These are phyloP conservation scores for Talaromyces sp. DNA, from an alignment of 2,329 filamentous ascomycete species.

Conservation along the genomic window DNA sequence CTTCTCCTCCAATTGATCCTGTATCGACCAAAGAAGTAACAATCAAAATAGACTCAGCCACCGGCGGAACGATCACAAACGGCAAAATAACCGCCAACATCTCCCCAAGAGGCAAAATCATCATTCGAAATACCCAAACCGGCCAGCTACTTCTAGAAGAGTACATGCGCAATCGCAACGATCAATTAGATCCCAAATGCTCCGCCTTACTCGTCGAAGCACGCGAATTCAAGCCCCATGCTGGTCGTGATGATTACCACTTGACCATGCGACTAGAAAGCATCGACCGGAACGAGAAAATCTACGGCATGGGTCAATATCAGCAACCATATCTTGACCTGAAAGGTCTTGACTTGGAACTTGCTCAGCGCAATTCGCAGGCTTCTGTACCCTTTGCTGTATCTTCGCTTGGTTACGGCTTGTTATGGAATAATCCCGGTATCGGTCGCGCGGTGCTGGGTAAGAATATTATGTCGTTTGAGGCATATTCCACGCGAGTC, in stretches of 20 bases:
- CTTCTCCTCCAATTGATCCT: slow-evolving; percentile 16
- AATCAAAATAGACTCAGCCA: slow-evolving; percentile 15
- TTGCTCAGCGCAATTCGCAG: slow-evolving; percentile 63
- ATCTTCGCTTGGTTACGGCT: slow-evolving; percentile 56
- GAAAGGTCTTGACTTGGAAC: slow-evolving; percentile 58
- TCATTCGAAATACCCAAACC: slow-evolving; percentile 38
- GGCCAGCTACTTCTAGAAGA: slow-evolving; percentile 49
- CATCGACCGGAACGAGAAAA: slow-evolving; percentile 50
- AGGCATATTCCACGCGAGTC: slow-evolving; percentile 53
- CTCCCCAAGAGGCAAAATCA: slow-evolving; percentile 47
- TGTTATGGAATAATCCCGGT: slow-evolving; percentile 63
- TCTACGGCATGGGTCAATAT: slow-evolving; percentile 67
- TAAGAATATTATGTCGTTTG: slow-evolving; percentile 57
- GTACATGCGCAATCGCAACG: slow-evolving; percentile 47
- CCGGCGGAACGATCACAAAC: slow-evolving; percentile 38
- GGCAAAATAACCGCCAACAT: slow-evolving; percentile 47
- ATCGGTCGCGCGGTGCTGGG: slow-evolving; percentile 58
- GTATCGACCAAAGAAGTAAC: background rate
- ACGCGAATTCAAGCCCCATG: slow-evolving; percentile 53
- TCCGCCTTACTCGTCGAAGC: slow-evolving; percentile 54
- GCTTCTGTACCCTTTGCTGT: slow-evolving; percentile 60
- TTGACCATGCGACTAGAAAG: slow-evolving; percentile 57
- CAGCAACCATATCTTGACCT: slow-evolving; percentile 60
- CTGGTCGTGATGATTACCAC: slow-evolving; percentile 50
- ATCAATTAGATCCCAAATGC: slow-evolving; percentile 54